A percentile compares a stretch with the other conserved stretches of the same genome.
Conservation (phyloP, 805 yeast genomes). For the Brettanomyces nanus region DNA sequence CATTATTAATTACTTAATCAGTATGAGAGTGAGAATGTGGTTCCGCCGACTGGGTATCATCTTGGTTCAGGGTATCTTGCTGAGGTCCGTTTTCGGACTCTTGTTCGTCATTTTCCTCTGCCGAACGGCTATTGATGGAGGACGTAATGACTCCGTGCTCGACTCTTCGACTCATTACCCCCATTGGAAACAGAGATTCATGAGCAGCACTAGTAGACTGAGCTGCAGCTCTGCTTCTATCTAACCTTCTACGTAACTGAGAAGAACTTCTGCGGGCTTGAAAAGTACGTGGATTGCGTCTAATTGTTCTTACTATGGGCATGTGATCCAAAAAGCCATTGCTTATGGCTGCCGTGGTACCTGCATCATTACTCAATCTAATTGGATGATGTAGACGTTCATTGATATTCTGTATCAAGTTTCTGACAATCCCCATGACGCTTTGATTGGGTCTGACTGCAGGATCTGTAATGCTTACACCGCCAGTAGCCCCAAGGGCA, state of each 20-base stretch:
- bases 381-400: slow-evolving; percentile 18
- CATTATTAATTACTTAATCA: too few relatives aligned
- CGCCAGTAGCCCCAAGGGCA: neutral
- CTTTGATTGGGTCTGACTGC: slow-evolving; percentile 9
- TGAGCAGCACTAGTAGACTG: slow-evolving; percentile 5
- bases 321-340: slow-evolving; percentile 9
- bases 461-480: slow-evolving; percentile 1
- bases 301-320: slow-evolving; percentile 4
- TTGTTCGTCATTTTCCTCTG: neutral
- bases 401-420: slow-evolving; percentile 16
- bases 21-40: neutral
- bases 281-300: neutral
- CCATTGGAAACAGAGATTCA: slow-evolving; percentile 31
- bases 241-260: neutral
- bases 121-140: slow-evolving; percentile 4
- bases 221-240: slow-evolving; percentile 6
- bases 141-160: slow-evolving; percentile 35
- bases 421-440: slow-evolving; percentile 18
- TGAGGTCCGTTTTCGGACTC: neutral
- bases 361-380: slow-evolving; percentile 7
- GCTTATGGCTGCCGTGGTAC: slow-evolving; percentile 1
- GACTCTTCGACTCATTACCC: slow-evolving; percentile 41
- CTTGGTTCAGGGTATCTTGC: neutral
- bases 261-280: neutral
- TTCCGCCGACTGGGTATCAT: neutral